Evolutionary conservation across 1,139 yeast species (phyloP).

Genomic region (Arxiozyma slooffiae): DNA sequence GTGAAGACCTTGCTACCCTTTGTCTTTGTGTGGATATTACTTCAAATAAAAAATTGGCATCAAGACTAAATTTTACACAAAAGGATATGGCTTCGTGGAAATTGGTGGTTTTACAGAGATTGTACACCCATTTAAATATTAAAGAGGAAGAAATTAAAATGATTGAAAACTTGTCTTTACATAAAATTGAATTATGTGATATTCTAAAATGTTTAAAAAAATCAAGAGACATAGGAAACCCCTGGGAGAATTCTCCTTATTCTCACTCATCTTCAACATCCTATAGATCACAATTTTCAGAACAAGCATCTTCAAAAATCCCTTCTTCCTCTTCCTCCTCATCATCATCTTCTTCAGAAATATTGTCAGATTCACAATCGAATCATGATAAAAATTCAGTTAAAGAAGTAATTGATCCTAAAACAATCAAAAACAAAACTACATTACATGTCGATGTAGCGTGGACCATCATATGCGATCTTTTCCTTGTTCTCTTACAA

Average conservation of each 20-base stretch:
- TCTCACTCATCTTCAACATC: not conserved
- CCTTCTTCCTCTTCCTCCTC: not conserved
- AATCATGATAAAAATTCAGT: not conserved
- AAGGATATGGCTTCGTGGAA: constrained; percentile 84
- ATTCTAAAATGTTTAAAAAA: constrained; percentile 49
- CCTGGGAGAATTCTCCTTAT: constrained; percentile 24
- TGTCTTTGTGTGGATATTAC: constrained; percentile 43
- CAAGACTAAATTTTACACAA: constrained; percentile 58
- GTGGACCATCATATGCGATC: constrained; percentile 90
- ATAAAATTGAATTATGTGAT: constrained; percentile 71
- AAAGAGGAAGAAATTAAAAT: constrained; percentile 64
- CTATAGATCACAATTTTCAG: constrained; percentile 7
- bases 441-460: constrained; percentile 62
- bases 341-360: not conserved
- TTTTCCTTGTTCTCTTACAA: constrained; percentile 66
- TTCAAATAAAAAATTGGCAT: constrained; percentile 40
- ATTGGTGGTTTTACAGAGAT: constrained; percentile 53
- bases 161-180: constrained; percentile 80
- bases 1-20: constrained; percentile 59
- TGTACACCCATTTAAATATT: constrained; percentile 76
- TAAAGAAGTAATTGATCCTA: constrained; percentile 29
- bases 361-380: not conserved
- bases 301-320: not conserved
- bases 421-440: constrained; percentile 31
- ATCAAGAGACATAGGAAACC: constrained; percentile 36